Conservation (phyloP, 352 stramenopile species). For the Salisapilia sapeloensis region DNA sequence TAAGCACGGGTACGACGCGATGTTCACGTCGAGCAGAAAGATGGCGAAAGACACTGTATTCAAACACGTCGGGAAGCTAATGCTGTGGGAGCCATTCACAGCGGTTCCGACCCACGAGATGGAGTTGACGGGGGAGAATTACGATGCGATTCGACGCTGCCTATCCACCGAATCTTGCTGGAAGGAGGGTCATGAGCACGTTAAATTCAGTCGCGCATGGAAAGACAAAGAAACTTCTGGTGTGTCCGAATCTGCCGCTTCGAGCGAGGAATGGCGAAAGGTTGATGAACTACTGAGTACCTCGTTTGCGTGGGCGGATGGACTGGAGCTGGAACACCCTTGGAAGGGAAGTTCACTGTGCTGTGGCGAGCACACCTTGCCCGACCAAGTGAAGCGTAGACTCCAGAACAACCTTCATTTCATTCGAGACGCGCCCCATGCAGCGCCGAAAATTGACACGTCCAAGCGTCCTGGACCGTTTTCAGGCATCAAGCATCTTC, state of each 20-base stretch:
- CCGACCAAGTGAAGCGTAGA: constrained; percentile 16
- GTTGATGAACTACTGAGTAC: constrained; percentile 12
- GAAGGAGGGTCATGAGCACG: background rate
- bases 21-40: constrained; percentile 11
- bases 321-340: constrained; percentile 12
- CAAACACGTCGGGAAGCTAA: constrained; percentile 5
- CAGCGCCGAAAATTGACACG: too few species aligned
- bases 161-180: constrained; percentile 3
- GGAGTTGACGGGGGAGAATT: constrained; percentile 4
- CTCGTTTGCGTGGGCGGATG: constrained; percentile 7
- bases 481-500: constrained; percentile 30
- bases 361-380: constrained; percentile 11
- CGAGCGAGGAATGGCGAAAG: constrained; percentile 7
- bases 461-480: constrained; percentile 11
- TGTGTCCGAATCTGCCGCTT: constrained; percentile 2
- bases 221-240: background rate
- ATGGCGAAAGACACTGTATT: constrained; percentile 5
- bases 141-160: background rate
- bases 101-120: constrained; percentile 24
- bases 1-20: constrained; percentile 24
- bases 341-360: constrained; percentile 28
- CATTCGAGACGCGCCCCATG: too few species aligned
- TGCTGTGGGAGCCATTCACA: constrained; percentile 25
- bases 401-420: constrained; percentile 18
- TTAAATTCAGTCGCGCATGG: constrained; percentile 2